Percentiles rank a stretch among this genome's conserved stretches.
Evolutionary conservation across 2,329 filamentous ascomycete genomes (phyloP).

Genomic region (Colletotrichum australisinense): DNA sequence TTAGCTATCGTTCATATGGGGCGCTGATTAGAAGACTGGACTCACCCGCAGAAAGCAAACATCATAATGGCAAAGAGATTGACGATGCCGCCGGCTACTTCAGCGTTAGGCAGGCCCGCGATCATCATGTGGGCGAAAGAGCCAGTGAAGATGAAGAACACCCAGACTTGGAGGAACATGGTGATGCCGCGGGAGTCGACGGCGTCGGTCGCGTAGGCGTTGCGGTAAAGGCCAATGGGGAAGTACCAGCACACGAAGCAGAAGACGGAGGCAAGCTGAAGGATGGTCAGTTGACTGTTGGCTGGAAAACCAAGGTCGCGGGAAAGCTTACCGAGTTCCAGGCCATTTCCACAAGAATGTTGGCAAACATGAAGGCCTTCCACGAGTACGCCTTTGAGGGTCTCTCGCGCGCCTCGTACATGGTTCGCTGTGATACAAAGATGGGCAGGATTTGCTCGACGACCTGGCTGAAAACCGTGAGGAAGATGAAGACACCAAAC

Average conservation of each 20-base stretch:
- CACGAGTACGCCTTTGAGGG: slow-evolving; percentile 77
- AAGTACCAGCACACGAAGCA: slow-evolving; percentile 77
- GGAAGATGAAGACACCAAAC: slow-evolving; percentile 78
- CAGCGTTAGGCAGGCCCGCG: slow-evolving; percentile 70
- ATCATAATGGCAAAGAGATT: slow-evolving; percentile 73
- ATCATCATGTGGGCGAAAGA: slow-evolving; percentile 76
- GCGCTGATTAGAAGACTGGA: background rate
- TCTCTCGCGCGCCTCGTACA: slow-evolving; percentile 77
- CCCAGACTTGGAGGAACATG: slow-evolving; percentile 71
- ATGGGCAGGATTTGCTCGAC: slow-evolving; percentile 77
- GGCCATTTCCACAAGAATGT: slow-evolving; percentile 71
- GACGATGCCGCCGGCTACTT: slow-evolving; percentile 73
- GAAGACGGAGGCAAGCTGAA: slow-evolving; percentile 54
- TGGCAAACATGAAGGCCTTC: slow-evolving; percentile 74
- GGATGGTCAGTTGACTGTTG: background rate
- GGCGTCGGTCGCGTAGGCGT: slow-evolving; percentile 64
- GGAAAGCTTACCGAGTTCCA: slow-evolving; percentile 66
- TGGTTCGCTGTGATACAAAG: slow-evolving; percentile 74
- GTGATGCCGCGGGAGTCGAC: slow-evolving; percentile 62
- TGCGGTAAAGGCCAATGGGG: slow-evolving; percentile 71
- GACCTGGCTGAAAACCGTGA: slow-evolving; percentile 76
- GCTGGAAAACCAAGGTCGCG: too few species aligned
- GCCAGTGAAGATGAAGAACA: slow-evolving; percentile 73
- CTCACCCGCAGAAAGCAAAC: slow-evolving; percentile 66
- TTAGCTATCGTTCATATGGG: background rate